Evolutionary conservation across 768 basidiomycete genomes (phyloP).

Genomic region (Termitomyces sp.): DNA sequence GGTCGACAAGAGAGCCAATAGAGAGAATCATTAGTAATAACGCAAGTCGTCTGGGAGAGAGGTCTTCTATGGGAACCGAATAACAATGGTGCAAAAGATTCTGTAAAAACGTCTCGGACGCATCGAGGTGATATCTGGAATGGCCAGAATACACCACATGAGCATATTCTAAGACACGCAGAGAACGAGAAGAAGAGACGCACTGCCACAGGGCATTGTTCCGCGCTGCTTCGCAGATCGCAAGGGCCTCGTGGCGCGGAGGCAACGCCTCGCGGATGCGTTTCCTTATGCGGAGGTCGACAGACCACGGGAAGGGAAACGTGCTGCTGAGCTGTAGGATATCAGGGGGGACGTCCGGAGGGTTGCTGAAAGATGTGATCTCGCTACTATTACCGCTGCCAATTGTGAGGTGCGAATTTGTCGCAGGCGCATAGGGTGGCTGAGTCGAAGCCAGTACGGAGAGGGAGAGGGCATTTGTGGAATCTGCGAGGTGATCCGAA

Average conservation of each 20-base stretch:
- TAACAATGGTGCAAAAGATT: constrained; percentile 69
- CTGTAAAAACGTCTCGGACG: constrained; percentile 65
- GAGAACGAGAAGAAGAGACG: constrained; percentile 22
- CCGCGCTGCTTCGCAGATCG: constrained; percentile 59
- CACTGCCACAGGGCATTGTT: constrained; percentile 73
- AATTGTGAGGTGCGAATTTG: neutral
- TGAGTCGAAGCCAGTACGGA: constrained; percentile 7
- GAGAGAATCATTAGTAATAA: constrained; percentile 69
- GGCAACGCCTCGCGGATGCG: constrained; percentile 63
- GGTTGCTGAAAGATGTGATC: constrained; percentile 3
- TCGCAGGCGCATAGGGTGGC: constrained; percentile 9
- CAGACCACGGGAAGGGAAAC: constrained; percentile 67
- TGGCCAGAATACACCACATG: constrained; percentile 5
- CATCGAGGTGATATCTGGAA: constrained; percentile 60
- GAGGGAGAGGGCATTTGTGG: constrained; percentile 4
- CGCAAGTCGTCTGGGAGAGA: constrained; percentile 63
- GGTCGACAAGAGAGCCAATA: constrained; percentile 66
- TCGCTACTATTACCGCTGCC: constrained; percentile 2
- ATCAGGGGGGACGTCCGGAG: constrained; percentile 39
- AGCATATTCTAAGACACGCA: constrained; percentile 4
- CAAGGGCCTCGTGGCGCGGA: constrained; percentile 49
- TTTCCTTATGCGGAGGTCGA: constrained; percentile 58
- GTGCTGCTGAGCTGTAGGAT: constrained; percentile 58
- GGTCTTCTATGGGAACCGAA: constrained; percentile 49
- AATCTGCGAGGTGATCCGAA: constrained; percentile 9